Evolutionary conservation across 1,139 yeast genomes (phyloP).

Genomic region (Saccharomyces hybrid): DNA sequence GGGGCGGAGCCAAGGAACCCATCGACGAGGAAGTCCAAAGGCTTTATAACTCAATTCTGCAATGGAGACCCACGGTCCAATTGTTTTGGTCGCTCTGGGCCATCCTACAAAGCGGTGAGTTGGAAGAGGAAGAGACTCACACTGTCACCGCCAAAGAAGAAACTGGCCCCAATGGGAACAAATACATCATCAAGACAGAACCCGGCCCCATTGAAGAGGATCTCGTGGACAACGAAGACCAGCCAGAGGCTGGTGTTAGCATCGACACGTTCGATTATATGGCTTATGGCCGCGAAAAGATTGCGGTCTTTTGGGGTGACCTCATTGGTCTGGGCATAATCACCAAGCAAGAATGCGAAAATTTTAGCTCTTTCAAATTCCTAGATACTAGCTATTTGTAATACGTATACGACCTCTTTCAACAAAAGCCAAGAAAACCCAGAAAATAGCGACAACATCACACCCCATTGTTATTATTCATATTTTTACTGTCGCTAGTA

Average conservation of each 20-base stretch:
- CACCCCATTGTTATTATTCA: background rate
- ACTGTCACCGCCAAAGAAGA: slow-evolving; percentile 17
- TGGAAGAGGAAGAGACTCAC: slow-evolving; percentile 19
- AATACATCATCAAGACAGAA: slow-evolving; percentile 34
- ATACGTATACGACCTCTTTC: background rate
- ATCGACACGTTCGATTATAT: slow-evolving; percentile 78
- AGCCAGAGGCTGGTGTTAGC: slow-evolving; percentile 36
- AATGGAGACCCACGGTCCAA: slow-evolving; percentile 78
- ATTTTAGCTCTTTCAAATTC: background rate
- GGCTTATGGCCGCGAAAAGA: slow-evolving; percentile 67
- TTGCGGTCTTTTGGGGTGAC: slow-evolving; percentile 69
- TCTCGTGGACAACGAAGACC: slow-evolving; percentile 28
- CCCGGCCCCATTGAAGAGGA: slow-evolving; percentile 18
- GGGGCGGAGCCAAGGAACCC: slow-evolving; percentile 20
- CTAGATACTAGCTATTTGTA: slow-evolving; percentile 6
- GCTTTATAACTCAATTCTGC: slow-evolving; percentile 55
- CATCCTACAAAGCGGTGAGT: slow-evolving; percentile 58
- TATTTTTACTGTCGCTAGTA: slow-evolving; percentile 5
- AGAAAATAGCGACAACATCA: background rate
- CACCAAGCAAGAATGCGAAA: slow-evolving; percentile 28
- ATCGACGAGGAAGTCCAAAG: slow-evolving; percentile 50
- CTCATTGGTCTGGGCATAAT: slow-evolving; percentile 54
- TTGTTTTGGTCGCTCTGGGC: slow-evolving; percentile 92
- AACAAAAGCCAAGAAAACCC: background rate
- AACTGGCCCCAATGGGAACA: slow-evolving; percentile 42